A percentile compares a stretch with the other conserved stretches of the same genome.
Evolutionary conservation across 306 rosid genomes (phyloP).

Genomic region (Prunus kanzakura): DNA sequence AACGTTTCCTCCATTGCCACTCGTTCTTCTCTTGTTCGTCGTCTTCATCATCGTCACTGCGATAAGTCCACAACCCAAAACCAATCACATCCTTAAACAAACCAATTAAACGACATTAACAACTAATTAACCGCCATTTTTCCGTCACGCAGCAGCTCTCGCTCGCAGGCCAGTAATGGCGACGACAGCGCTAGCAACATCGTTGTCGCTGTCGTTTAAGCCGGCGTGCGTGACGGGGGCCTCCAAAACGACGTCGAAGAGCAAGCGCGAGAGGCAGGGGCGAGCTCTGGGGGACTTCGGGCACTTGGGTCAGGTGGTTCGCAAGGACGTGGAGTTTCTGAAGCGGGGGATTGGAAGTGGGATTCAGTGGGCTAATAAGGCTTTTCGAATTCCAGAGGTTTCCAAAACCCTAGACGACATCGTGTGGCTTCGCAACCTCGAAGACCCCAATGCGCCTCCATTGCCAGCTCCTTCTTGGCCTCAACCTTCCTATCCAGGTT

Average conservation of each 20-base stretch:
- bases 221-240: conserved; percentile 22
- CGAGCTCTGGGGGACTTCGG: conserved; percentile 58
- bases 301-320: conserved; percentile 53
- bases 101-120: background rate
- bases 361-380: conserved; percentile 58
- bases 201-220: conserved; percentile 26
- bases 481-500: conserved; percentile 85
- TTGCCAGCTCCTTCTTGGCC: conserved; percentile 60
- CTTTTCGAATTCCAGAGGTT: conserved; percentile 61
- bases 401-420: conserved; percentile 57
- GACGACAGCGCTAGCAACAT: conserved; percentile 36
- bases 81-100: background rate
- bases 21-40: background rate
- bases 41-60: background rate
- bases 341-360: conserved; percentile 55
- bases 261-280: conserved; percentile 22
- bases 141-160: background rate
- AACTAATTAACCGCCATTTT: background rate
- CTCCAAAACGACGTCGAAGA: conserved; percentile 13
- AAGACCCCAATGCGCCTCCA: conserved; percentile 58
- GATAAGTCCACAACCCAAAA: background rate
- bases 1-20: background rate
- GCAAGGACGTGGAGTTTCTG: conserved; percentile 71
- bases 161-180: background rate
- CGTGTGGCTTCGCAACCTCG: conserved; percentile 78